phyloP scores from a whole-genome alignment of 257 asterid species.

The Rubia yunnanensis region DNA sequence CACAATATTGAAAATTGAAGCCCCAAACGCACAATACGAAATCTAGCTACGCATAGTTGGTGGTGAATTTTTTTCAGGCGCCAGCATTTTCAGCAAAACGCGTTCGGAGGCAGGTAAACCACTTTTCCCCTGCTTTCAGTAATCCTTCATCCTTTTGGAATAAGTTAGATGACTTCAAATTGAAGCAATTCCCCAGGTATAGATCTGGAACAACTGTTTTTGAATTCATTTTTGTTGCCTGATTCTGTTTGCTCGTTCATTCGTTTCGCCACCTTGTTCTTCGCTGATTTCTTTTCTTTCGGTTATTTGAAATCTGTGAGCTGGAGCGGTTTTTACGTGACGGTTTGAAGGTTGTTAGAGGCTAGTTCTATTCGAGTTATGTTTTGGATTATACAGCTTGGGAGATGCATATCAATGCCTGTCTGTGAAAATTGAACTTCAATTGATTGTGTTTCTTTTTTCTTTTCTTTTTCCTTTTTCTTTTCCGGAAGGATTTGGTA shows the following conservation, averaged over 20 bases:
- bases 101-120: neutral
- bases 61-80: neutral
- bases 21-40: too few species aligned
- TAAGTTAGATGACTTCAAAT: slow-evolving; percentile 2
- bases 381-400: neutral
- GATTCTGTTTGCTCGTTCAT: neutral
- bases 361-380: too few species aligned
- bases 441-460: neutral
- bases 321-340: too few species aligned
- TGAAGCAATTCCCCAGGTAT: slow-evolving; percentile 12
- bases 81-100: neutral
- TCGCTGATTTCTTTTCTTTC: neutral
- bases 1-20: neutral
- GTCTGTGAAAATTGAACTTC: neutral
- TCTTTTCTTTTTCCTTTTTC: neutral
- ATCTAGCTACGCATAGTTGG: too few species aligned
- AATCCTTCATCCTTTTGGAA: neutral
- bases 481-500: neutral
- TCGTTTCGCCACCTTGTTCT: too few species aligned
- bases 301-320: neutral
- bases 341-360: too few species aligned
- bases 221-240: neutral
- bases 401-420: neutral
- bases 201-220: slow-evolving; percentile 12
- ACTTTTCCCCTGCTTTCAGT: neutral